Evolutionary conservation across 2,329 filamentous ascomycete genomes (phyloP).

Genomic region (Aspergillus transmontanensis): DNA sequence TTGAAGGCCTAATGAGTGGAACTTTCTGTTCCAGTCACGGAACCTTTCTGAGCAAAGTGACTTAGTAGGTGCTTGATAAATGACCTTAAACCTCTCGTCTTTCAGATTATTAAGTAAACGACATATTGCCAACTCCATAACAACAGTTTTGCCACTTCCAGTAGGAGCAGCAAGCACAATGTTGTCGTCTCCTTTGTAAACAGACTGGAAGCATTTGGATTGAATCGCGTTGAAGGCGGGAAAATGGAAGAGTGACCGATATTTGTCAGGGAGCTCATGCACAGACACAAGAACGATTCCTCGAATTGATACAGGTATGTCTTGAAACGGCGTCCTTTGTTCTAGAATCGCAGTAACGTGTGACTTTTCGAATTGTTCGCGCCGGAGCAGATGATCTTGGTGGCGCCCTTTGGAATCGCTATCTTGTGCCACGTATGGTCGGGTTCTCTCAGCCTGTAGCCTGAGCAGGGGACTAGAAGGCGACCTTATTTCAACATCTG

Average conservation of each 20-base stretch:
- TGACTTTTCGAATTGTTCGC: neutral
- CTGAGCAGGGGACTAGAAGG: constrained; percentile 37
- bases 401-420: neutral
- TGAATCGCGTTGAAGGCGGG: constrained; percentile 79
- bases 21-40: constrained; percentile 77
- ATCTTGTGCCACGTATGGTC: neutral
- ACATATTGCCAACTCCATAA: constrained; percentile 82
- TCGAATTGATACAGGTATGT: constrained; percentile 47
- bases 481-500: constrained; percentile 23
- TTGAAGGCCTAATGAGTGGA: constrained; percentile 65
- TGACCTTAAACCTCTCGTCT: constrained; percentile 71
- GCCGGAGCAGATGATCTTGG: neutral
- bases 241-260: constrained; percentile 71
- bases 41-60: constrained; percentile 77
- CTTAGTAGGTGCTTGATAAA: constrained; percentile 85
- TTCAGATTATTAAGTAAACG: constrained; percentile 61
- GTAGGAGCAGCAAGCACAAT: constrained; percentile 80
- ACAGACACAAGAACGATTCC: constrained; percentile 64
- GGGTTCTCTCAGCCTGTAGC: constrained; percentile 22
- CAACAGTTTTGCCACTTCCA: constrained; percentile 80
- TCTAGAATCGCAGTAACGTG: neutral
- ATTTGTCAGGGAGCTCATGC: constrained; percentile 67
- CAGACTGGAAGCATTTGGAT: constrained; percentile 71
- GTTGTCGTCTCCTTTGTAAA: constrained; percentile 72
- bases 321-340: constrained; percentile 20